Conservation (phyloP, 805 yeast species). For the Spathaspora boniae region DNA sequence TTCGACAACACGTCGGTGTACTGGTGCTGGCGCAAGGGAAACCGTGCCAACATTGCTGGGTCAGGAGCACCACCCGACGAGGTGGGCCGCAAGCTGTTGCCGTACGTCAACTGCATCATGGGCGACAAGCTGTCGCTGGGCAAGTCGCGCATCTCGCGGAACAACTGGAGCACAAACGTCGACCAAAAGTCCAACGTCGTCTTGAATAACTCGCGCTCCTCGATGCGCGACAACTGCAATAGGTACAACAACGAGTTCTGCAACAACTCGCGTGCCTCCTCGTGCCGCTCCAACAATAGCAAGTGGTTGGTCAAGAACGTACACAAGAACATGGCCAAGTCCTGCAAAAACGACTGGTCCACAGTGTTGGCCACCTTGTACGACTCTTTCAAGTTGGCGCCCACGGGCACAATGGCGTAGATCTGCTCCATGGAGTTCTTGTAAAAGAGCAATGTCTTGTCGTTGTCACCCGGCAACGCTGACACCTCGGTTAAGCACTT, state of each 20-base stretch:
- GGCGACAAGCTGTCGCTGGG: conserved; percentile 74
- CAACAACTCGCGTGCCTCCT: conserved; percentile 51
- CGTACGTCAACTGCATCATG: conserved; percentile 61
- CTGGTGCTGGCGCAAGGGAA: conserved; percentile 81
- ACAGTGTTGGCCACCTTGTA: conserved; percentile 72
- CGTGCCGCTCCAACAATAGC: conserved; percentile 57
- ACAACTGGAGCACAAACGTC: conserved; percentile 75
- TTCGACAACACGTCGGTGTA: conserved; percentile 77
- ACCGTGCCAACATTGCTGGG: conserved; percentile 71
- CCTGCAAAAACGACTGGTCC: conserved; percentile 93
- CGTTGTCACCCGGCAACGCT: conserved; percentile 51
- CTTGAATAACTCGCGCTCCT: conserved; percentile 94
- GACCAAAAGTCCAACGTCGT: conserved; percentile 96
- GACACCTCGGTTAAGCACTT: conserved; percentile 94
- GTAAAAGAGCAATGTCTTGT: conserved; percentile 68
- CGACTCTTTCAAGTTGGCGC: conserved; percentile 65
- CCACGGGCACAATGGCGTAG: conserved; percentile 63
- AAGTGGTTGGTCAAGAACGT: conserved; percentile 80
- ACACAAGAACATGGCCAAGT: conserved; percentile 87
- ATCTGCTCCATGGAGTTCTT: conserved; percentile 70
- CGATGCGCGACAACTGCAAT: conserved; percentile 81
- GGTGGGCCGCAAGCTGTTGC: conserved; percentile 36
- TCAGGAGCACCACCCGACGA: conserved; percentile 79
- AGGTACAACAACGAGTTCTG: conserved; percentile 75
- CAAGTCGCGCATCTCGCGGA: conserved; percentile 77